Conservation (phyloP, 345 rosid species). For the Hibiscus trionum region DNA sequence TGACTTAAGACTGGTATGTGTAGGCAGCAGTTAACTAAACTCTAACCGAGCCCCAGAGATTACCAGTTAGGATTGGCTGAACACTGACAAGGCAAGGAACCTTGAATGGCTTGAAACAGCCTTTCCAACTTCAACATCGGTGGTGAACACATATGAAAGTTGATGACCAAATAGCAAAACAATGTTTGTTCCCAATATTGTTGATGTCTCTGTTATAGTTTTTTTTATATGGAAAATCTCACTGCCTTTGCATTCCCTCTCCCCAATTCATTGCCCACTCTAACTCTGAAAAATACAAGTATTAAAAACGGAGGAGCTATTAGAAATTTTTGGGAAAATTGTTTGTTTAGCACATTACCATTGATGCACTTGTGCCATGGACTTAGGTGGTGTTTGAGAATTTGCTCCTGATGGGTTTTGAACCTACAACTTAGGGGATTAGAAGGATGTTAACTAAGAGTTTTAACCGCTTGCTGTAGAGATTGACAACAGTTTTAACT, state of each 20-base stretch:
- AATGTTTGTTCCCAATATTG: conserved; percentile 15
- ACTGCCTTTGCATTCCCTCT: conserved; percentile 31
- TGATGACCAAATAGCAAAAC: conserved; percentile 19
- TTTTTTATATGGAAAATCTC: conserved; percentile 22
- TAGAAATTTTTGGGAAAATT: no score
- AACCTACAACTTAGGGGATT: no score
- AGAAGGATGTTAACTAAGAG: no score
- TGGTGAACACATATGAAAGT: conserved; percentile 27
- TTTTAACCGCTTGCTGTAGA: no score
- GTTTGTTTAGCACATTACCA: conserved; percentile 16
- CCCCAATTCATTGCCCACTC: conserved; percentile 16
- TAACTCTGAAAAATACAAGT: neutral
- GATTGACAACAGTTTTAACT: no score
- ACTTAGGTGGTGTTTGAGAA: no score
- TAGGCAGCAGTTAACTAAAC: no score
- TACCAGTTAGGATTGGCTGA: conserved; percentile 14
- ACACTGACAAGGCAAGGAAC: conserved; percentile 33
- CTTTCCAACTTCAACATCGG: conserved; percentile 22
- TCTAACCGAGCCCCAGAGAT: neutral
- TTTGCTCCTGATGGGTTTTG: no score
- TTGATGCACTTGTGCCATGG: conserved; percentile 1
- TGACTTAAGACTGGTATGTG: no score
- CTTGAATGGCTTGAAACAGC: conserved; percentile 27
- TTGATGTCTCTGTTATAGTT: conserved; percentile 17
- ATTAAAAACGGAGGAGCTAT: neutral